Conservation (phyloP, 345 rosid genomes). For the Geranium rotundifolium region DNA sequence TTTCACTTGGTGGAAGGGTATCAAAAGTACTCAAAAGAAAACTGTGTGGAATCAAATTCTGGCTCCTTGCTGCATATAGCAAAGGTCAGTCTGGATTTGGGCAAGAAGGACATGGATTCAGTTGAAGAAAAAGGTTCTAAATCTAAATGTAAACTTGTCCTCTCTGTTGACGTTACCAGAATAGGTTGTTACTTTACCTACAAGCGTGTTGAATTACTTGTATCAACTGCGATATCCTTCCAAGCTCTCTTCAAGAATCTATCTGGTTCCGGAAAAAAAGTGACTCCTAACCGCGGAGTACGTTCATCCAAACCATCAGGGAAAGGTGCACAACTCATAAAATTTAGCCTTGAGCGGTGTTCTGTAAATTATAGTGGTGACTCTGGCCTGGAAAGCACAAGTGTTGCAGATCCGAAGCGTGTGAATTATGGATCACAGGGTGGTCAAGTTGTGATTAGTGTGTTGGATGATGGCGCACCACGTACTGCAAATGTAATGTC, state of each 20-base stretch:
- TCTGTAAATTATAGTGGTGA: constrained; percentile 60
- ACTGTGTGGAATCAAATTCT: constrained; percentile 81
- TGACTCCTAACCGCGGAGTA: constrained; percentile 31
- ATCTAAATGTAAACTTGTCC: constrained; percentile 53
- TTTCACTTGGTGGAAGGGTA: constrained; percentile 87
- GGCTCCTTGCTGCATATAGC: constrained; percentile 82
- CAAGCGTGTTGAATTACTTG: constrained; percentile 67
- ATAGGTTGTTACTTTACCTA: constrained; percentile 61
- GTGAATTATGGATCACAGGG: constrained; percentile 99
- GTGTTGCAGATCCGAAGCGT: constrained; percentile 77
- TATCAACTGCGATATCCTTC: constrained; percentile 60
- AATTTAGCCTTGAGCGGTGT: constrained; percentile 70
- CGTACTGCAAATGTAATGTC: constrained; percentile 65
- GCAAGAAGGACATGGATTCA: constrained; percentile 59
- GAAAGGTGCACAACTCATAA: constrained; percentile 67
- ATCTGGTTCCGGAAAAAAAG: constrained; percentile 44
- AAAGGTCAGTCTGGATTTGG: constrained; percentile 90
- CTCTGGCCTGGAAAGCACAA: constrained; percentile 50
- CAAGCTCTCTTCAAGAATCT: constrained; percentile 52
- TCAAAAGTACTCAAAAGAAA: constrained; percentile 77
- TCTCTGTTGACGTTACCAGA: constrained; percentile 76
- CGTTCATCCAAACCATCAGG: constrained; percentile 55
- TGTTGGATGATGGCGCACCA: constrained; percentile 64
- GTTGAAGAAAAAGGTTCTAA: constrained; percentile 40
- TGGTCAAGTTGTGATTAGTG: constrained; percentile 55